Base-by-base conservation (phyloP, 2,329 filamentous ascomycete species). In the Moelleriella libera region DNA sequence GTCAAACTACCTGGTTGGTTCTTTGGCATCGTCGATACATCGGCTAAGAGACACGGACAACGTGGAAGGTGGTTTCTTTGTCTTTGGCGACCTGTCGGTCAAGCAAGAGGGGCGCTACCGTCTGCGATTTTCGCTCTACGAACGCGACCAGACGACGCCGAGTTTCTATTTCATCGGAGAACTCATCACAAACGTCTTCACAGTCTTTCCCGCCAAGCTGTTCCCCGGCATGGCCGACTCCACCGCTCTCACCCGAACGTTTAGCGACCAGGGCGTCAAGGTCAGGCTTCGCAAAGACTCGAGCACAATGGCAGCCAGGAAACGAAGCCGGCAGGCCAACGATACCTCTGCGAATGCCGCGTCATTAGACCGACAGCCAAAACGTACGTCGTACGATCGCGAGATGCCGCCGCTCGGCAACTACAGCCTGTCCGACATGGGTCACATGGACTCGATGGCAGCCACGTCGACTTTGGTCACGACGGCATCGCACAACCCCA, bases 81-180 rank as follows among this genome's bases (percentile, higher is more conserved):
- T 94, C n/a, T 94, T 94, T 63, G 85, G 85, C 5, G 88, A 95
- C 62, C 70, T 95, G 28, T 92, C 86, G 0, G 80, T 90, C 50
- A 83, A 83, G 59, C 70, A 80, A 29, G 78, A 85, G 56, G 88
- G 88, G 31, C 72, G 70, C 21, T 90, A 81, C 59, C 74, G 82
- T 37, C 72, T 95, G 40, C 76, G 80, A 48, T 94, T 95, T 60
- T 83, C 78, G 45, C 71, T 94, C 11, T 89, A 83, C 62, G 61
- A 63, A 47, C 66, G 62, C 49, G 58, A 62, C 48, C 55, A 62
- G 41, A 48, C 51, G 4, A 49, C 49, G 31, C 54, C 52, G 8
- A 52, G 54, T 47, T 50, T 54, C 40, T 55, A 50, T 34, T 56
- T 48, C 8, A 52, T 57, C 2, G 51, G 52, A 21, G 55, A 56